Conservation (phyloP, 1,284 basidiomycete species). For the Amylostereum areolatum region DNA sequence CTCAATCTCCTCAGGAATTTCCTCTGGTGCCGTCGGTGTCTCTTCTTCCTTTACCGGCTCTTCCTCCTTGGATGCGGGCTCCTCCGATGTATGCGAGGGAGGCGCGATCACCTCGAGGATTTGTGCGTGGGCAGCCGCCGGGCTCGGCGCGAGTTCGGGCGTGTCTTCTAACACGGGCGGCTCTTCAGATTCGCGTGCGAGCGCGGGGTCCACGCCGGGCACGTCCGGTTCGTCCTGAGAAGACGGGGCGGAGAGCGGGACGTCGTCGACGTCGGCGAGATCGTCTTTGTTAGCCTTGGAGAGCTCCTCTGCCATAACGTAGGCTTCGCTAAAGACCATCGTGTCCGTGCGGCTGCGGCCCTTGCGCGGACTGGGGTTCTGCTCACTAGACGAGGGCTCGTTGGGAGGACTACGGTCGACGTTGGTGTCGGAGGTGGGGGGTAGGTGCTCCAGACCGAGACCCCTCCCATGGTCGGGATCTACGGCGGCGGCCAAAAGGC, state of each 20-base stretch:
- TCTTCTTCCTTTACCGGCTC: neutral
- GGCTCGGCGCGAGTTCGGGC: neutral
- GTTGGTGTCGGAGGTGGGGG: constrained; percentile 1
- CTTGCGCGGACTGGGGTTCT: constrained; percentile 44
- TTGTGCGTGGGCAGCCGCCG: neutral
- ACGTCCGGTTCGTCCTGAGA: neutral
- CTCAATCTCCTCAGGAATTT: constrained; percentile 2
- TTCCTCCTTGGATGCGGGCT: constrained; percentile 1
- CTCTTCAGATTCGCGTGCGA: neutral
- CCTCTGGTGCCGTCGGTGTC: neutral
- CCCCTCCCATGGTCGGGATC: constrained; percentile 20
- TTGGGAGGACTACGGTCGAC: constrained; percentile 21
- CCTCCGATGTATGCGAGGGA: neutral
- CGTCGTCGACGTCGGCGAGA: too few relatives aligned
- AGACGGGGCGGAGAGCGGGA: too few relatives aligned
- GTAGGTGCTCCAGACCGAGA: constrained; percentile 1
- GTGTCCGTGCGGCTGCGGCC: constrained; percentile 68
- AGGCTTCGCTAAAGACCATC: constrained; percentile 65
- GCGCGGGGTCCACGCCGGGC: neutral
- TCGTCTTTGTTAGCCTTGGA: constrained; percentile 20
- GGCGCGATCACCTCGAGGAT: neutral
- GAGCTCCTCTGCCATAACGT: constrained; percentile 35
- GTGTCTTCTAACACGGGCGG: neutral
- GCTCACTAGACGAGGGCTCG: constrained; percentile 16
- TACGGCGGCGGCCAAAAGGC: constrained; percentile 40